Percentiles rank a stretch among this genome's conserved stretches.
Conservation (phyloP, 192 early-diverging fungal genomes). For the Linnemannia schmuckeri region DNA sequence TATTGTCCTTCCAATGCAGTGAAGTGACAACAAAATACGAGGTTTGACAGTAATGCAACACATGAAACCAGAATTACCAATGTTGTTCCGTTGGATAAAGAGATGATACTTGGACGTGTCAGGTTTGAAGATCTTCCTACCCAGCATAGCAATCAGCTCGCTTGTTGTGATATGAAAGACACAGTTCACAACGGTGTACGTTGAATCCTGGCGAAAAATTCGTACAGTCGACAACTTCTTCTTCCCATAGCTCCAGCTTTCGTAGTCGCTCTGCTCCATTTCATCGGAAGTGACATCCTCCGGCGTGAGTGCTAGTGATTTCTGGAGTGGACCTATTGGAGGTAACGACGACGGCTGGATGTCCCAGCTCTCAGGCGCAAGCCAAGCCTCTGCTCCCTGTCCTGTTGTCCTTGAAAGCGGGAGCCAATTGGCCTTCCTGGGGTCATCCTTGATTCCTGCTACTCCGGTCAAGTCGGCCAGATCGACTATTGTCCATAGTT, state of each 20-base stretch:
- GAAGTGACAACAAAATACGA: background rate
- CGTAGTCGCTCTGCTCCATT: constrained; percentile 50
- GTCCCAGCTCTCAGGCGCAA: constrained; percentile 52
- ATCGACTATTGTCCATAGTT: constrained; percentile 6
- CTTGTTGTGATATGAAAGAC: constrained; percentile 75
- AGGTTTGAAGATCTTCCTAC: constrained; percentile 86
- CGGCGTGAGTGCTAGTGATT: constrained; percentile 24
- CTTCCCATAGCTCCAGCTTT: constrained; percentile 44
- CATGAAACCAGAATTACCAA: constrained; percentile 32
- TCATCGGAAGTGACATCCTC: constrained; percentile 36
- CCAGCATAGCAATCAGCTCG: constrained; percentile 79
- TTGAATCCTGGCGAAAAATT: constrained; percentile 84
- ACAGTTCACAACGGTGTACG: constrained; percentile 84
- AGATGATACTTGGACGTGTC: constrained; percentile 72
- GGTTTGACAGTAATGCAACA: background rate
- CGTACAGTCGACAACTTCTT: constrained; percentile 64
- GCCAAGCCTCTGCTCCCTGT: constrained; percentile 31
- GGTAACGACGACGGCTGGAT: constrained; percentile 19
- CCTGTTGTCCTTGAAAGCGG: constrained; percentile 19
- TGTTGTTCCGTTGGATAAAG: constrained; percentile 57
- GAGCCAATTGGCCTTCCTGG: constrained; percentile 24
- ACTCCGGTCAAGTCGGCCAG: constrained; percentile 29
- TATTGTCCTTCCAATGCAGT: background rate
- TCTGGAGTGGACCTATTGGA: constrained; percentile 16
- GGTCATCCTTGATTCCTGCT: constrained; percentile 25